These are phyloP conservation scores for Reutealis trisperma DNA, from an alignment of 345 rosid species.

Conservation along the genomic window DNA sequence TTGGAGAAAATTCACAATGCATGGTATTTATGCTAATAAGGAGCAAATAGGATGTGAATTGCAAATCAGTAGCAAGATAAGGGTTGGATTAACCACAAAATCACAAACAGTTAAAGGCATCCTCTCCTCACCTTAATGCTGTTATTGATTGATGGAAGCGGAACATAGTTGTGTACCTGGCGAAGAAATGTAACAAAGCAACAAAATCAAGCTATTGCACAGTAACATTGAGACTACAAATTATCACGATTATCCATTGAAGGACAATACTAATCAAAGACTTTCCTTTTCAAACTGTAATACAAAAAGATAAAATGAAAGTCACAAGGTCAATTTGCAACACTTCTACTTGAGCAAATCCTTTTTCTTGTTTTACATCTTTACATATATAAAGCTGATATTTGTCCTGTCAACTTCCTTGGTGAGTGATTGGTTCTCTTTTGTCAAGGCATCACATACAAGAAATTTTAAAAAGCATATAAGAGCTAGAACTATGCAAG, in stretches of 20 bases:
- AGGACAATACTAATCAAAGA: neutral
- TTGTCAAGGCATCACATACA: too few relatives aligned
- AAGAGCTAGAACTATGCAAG: neutral
- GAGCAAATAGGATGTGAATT: neutral
- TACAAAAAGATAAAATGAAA: neutral
- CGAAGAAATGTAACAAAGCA: constrained; percentile 6
- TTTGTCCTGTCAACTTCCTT: neutral
- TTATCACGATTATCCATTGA: neutral
- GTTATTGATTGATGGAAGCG: constrained; percentile 78
- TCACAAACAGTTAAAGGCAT: neutral
- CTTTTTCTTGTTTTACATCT: neutral
- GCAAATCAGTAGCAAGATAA: neutral
- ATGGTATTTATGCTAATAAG: neutral
- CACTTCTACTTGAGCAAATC: neutral
- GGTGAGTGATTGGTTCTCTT: too few relatives aligned
- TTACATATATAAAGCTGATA: neutral
- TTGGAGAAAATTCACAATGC: neutral
- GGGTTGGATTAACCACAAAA: neutral
- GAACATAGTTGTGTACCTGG: constrained; percentile 84
- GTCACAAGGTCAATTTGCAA: neutral
- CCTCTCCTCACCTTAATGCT: constrained; percentile 75
- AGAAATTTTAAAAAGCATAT: neutral
- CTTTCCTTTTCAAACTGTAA: neutral
- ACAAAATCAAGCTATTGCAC: neutral
- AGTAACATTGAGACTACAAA: neutral